A percentile compares a stretch with the other conserved stretches of the same genome.
Conservation (phyloP, 1,139 yeast species). For the Scheffersomyces parashehatae region DNA sequence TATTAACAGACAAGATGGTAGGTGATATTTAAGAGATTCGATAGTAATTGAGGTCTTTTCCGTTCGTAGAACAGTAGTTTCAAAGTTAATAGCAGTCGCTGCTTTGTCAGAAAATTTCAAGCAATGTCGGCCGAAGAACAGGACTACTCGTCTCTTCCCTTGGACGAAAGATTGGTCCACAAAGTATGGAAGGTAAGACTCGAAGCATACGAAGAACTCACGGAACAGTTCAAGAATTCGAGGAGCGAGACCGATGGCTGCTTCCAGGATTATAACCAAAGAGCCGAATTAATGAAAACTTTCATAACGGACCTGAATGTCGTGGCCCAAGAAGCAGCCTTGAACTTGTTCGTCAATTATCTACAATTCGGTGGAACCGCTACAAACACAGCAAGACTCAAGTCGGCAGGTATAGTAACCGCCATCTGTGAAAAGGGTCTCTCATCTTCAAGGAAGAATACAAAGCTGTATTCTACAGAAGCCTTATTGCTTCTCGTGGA, state of each 20-base stretch:
- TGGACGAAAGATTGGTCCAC: constrained; percentile 66
- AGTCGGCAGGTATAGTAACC: constrained; percentile 49
- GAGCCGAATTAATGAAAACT: constrained; percentile 50
- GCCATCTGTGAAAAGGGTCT: constrained; percentile 79
- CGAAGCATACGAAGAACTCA: constrained; percentile 73
- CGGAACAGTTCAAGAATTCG: constrained; percentile 52
- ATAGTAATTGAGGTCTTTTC: too few relatives aligned
- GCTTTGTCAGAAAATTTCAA: too few relatives aligned
- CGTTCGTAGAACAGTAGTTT: too few relatives aligned
- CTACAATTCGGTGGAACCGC: constrained; percentile 59
- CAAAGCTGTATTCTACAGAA: constrained; percentile 66
- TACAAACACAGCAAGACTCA: constrained; percentile 30
- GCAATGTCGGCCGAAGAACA: constrained; percentile 41
- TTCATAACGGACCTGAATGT: constrained; percentile 79
- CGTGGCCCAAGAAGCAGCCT: constrained; percentile 87
- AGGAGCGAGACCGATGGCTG: constrained; percentile 57
- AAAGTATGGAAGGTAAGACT: constrained; percentile 91
- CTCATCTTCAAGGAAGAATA: constrained; percentile 72
- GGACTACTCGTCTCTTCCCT: constrained; percentile 63
- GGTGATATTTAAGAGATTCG: too few relatives aligned
- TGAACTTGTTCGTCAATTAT: constrained; percentile 55
- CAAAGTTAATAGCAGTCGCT: too few relatives aligned
- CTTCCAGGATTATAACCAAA: constrained; percentile 52
- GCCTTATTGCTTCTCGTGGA: constrained; percentile 66
- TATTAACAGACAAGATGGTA: too few relatives aligned